Base-by-base conservation (phyloP, 108 stramenopile genomes). In the Epipyxis sp. region DNA sequence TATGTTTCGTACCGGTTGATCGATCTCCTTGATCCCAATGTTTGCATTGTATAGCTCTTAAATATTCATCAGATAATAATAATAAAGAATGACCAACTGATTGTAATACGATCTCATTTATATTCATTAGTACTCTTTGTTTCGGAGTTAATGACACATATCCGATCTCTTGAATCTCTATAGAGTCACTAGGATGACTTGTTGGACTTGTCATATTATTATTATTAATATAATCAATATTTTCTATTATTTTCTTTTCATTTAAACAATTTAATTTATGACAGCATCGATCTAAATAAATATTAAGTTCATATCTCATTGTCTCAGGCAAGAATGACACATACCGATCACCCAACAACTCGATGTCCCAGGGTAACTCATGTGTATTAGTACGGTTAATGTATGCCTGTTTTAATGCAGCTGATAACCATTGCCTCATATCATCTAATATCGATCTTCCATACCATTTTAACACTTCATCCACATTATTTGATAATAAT, bases 381-480 rank as follows among this genome's bases (percentile, higher is more conserved):
- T 3, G 6, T 37, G 25, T 25, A 25, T 65, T 65, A 29, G 27
- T 6, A 6, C 61, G 61, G 6, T 65, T 65, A 37, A 6, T 13
- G 30, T 37, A 6, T 6, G 61, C 61, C 25, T 65, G 61, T 13
- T 3, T 37, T 10, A 65, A 32, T 3, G 25, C 34, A 10, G 10
- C 6, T 6, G 61, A 65, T 6, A 65, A 37, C 61, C 61, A 65
- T 37, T 35, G 61, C 25, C 61, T 16, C 3, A 3, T 65, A 32
- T 65, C 61, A 16, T 65, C 6, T 32, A 65, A 3, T 32, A 65
- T 32, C 13, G 25, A 6, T 37, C 6, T 3, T 6, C 6, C 13
- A 37, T 35, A 65, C 61, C 61, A 65, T 32, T 65, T 32, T 10
- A 65, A 6, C 13, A 65, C 61, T 37, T 65, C 61, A 37, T 65